These are phyloP conservation scores for Teratosphaeria gauchensis DNA, from an alignment of 2,329 filamentous ascomycete genomes.

Conservation along the genomic window DNA sequence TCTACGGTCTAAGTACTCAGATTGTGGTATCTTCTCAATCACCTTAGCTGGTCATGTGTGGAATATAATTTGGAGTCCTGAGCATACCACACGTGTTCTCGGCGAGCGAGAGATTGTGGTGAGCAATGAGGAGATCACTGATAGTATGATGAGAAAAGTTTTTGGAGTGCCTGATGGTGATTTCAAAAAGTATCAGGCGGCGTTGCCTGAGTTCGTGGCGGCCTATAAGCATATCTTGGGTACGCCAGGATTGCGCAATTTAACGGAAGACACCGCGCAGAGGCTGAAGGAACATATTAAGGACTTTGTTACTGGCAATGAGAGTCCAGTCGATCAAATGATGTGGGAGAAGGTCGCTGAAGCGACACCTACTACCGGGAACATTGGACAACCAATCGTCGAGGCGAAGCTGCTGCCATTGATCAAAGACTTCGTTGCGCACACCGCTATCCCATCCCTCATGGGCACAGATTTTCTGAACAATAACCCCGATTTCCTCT, in stretches of 20 bases:
- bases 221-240: constrained; percentile 36
- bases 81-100: constrained; percentile 35
- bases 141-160: constrained; percentile 24
- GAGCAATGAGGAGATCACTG: constrained; percentile 17
- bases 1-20: constrained; percentile 30
- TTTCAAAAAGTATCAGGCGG: constrained; percentile 27
- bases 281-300: constrained; percentile 39
- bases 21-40: constrained; percentile 37
- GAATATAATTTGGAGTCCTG: constrained; percentile 41
- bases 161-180: constrained; percentile 32
- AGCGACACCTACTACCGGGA: constrained; percentile 26
- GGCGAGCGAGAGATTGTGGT: constrained; percentile 26
- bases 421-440: constrained; percentile 48
- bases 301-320: constrained; percentile 50
- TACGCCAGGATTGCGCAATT: constrained; percentile 37
- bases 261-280: constrained; percentile 29
- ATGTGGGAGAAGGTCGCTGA: constrained; percentile 50
- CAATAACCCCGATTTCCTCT: constrained; percentile 43
- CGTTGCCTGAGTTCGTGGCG: constrained; percentile 24
- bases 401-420: constrained; percentile 45
- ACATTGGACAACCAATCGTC: constrained; percentile 35
- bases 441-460: constrained; percentile 40
- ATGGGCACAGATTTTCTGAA: constrained; percentile 44
- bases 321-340: constrained; percentile 51
- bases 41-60: constrained; percentile 42